phyloP scores from a whole-genome alignment of 108 stramenopile genomes.

The Stephanodiscus minutulus region DNA sequence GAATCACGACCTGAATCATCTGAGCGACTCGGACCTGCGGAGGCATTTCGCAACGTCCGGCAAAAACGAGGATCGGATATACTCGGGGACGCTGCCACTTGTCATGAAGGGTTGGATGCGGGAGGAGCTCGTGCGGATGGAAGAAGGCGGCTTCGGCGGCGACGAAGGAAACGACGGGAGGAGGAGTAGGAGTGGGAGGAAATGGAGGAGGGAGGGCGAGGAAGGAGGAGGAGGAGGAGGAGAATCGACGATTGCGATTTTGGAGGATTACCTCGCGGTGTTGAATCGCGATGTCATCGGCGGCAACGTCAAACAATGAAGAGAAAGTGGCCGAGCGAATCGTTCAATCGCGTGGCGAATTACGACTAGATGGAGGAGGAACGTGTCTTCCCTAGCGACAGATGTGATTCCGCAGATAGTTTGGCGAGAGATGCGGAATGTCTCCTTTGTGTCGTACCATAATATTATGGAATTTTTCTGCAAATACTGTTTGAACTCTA shows the following conservation, averaged over 20 bases:
- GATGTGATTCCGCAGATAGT: too few species aligned
- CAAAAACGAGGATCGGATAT: conserved; percentile 36
- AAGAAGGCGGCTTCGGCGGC: too few species aligned
- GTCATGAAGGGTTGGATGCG: conserved; percentile 42
- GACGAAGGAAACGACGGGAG: background rate
- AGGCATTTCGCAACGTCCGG: conserved; percentile 33
- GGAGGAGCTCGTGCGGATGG: conserved; percentile 26
- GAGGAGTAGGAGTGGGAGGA: too few species aligned
- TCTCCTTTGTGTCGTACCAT: too few species aligned
- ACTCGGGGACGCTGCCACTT: conserved; percentile 24
- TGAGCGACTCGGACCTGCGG: conserved; percentile 19
- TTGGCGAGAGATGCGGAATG: too few species aligned
- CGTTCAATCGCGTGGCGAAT: too few species aligned
- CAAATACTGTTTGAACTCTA: too few species aligned
- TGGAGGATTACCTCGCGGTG: conserved; percentile 38
- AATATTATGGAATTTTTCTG: too few species aligned
- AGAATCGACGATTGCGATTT: conserved; percentile 29
- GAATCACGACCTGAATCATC: conserved; percentile 45
- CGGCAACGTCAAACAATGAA: background rate
- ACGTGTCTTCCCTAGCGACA: too few species aligned
- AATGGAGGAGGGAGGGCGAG: too few species aligned
- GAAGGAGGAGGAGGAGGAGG: background rate
- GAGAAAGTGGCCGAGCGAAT: too few species aligned
- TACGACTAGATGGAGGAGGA: too few species aligned
- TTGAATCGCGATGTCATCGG: conserved; percentile 25